phyloP scores from a whole-genome alignment of 1,139 yeast genomes.

The Pneumocystis sp. region DNA sequence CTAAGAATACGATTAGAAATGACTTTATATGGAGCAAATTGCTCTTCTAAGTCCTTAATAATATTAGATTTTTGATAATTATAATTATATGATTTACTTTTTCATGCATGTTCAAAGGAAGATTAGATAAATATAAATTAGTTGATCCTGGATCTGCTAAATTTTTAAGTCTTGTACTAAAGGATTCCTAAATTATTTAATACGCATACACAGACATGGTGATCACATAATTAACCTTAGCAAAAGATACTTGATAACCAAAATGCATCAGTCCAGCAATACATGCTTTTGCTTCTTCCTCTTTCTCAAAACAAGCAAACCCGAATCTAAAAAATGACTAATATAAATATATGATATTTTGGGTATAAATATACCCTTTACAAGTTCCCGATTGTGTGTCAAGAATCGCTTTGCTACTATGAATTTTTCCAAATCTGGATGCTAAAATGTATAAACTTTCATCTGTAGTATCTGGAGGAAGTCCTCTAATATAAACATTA shows the following conservation, averaged over 20 bases:
- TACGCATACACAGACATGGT: background rate
- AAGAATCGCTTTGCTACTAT: conserved; percentile 18
- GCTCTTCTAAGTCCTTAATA: conserved; percentile 14
- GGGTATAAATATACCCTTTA: conserved; percentile 13
- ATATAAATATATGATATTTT: background rate
- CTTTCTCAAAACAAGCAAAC: conserved; percentile 17
- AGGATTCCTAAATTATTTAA: conserved; percentile 14
- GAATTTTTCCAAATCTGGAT: conserved; percentile 15
- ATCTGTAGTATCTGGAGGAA: conserved; percentile 18
- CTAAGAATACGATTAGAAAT: conserved; percentile 17
- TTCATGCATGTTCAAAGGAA: conserved; percentile 17
- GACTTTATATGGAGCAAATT: conserved; percentile 15
- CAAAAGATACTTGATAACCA: conserved; percentile 19
- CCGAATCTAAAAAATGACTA: conserved; percentile 11
- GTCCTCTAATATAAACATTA: conserved; percentile 21
- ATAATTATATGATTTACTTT: background rate
- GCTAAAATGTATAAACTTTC: conserved; percentile 14
- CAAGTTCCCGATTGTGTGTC: conserved; percentile 16
- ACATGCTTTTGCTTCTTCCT: conserved; percentile 15
- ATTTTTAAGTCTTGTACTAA: conserved; percentile 17
- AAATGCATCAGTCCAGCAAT: conserved; percentile 16
- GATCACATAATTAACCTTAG: conserved; percentile 11
- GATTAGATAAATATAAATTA: conserved; percentile 17
- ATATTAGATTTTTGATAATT: background rate
- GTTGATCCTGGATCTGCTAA: conserved; percentile 17